Percentiles rank a stretch among this genome's conserved stretches.
Conservation (phyloP, 164 flowering plant species). For the Magnolia officinalis region DNA sequence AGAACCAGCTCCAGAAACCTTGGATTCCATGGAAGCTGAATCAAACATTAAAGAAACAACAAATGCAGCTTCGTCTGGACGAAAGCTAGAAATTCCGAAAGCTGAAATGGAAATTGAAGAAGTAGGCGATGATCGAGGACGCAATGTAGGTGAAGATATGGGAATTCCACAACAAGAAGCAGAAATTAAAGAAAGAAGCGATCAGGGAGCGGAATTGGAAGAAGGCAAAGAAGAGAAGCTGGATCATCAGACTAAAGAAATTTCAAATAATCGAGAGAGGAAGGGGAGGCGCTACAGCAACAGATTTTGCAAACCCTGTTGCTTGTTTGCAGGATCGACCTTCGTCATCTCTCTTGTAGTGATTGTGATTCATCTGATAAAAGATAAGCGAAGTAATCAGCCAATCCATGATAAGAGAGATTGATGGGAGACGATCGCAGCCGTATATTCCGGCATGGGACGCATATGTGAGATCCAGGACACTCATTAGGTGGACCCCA, state of each 20-base stretch:
- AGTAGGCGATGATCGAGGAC: background rate
- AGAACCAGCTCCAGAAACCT: background rate
- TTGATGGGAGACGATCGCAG: background rate
- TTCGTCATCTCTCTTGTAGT: background rate
- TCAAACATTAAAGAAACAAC: background rate
- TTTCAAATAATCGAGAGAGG: background rate
- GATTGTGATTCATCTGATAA: background rate
- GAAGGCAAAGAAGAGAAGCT: too few species aligned
- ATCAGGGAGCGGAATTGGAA: background rate
- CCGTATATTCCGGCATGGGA: too few species aligned
- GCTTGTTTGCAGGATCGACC: background rate
- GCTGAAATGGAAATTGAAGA: background rate
- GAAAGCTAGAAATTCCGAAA: background rate
- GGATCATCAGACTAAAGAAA: background rate
- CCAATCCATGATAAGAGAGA: background rate
- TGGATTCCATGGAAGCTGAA: too few species aligned
- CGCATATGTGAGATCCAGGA: too few species aligned
- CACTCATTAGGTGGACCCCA: too few species aligned
- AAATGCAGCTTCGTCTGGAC: background rate
- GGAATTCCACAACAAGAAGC: background rate
- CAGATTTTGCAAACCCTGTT: background rate
- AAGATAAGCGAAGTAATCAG: background rate
- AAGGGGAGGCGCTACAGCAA: background rate
- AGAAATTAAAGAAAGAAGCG: background rate
- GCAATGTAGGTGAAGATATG: background rate